A percentile compares a stretch with the other conserved stretches of the same genome.
phyloP scores from a whole-genome alignment of 108 stramenopile species.

The Cyclotella baltica region DNA sequence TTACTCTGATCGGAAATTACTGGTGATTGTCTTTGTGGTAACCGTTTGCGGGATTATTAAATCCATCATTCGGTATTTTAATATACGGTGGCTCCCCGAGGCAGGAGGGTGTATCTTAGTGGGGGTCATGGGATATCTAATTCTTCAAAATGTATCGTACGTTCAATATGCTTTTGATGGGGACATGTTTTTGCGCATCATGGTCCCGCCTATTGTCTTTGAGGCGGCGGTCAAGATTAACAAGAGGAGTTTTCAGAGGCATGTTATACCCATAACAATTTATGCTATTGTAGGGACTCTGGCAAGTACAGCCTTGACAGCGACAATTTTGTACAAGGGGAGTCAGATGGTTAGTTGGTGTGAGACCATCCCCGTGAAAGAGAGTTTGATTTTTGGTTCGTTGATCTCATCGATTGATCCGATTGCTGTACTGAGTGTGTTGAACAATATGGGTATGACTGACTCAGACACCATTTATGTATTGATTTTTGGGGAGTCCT shows the following conservation, averaged over 20 bases:
- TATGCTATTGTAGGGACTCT: conserved; percentile 87
- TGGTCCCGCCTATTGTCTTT: conserved; percentile 93
- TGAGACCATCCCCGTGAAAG: conserved; percentile 72
- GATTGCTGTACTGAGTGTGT: conserved; percentile 82
- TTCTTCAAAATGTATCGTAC: conserved; percentile 74
- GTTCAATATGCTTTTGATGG: conserved; percentile 86
- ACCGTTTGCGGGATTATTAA: conserved; percentile 89
- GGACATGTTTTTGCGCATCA: conserved; percentile 85
- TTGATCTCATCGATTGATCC: conserved; percentile 92
- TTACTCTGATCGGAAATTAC: conserved; percentile 74
- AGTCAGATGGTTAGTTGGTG: conserved; percentile 47
- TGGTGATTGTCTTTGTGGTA: conserved; percentile 85
- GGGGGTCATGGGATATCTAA: conserved; percentile 77
- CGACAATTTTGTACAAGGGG: conserved; percentile 72
- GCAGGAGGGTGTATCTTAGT: conserved; percentile 91
- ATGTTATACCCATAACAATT: conserved; percentile 80
- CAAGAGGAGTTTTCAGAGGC: conserved; percentile 77
- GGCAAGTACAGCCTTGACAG: conserved; percentile 78
- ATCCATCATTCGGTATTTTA: conserved; percentile 85
- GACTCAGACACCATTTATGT: conserved; percentile 85
- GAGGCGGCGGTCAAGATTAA: conserved; percentile 89
- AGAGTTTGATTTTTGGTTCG: conserved; percentile 87
- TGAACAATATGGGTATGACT: conserved; percentile 76
- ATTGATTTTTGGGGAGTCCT: conserved; percentile 93
- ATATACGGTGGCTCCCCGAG: conserved; percentile 88